A percentile compares a stretch with the other conserved stretches of the same genome.
These are phyloP conservation scores for Borovskyia barvae DNA, from an alignment of 208 protist genomes.

Conservation along the genomic window DNA sequence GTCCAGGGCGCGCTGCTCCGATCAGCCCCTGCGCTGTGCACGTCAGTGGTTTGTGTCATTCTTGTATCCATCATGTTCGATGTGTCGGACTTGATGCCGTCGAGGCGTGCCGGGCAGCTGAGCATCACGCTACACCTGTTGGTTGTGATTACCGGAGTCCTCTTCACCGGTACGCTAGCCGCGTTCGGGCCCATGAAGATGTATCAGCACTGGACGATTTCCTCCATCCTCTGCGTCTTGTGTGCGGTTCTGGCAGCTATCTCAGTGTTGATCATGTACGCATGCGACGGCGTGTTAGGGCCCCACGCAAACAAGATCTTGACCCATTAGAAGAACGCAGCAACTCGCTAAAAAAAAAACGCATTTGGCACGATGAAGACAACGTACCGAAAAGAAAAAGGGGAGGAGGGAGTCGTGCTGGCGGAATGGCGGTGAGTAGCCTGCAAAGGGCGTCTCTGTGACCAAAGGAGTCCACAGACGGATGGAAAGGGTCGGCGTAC, in stretches of 20 bases:
- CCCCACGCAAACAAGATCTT: constrained; percentile 21
- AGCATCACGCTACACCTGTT: constrained; percentile 42
- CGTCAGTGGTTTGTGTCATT: constrained; percentile 28
- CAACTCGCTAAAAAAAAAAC: too few relatives aligned
- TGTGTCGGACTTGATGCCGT: constrained; percentile 29
- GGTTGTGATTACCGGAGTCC: constrained; percentile 25
- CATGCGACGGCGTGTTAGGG: constrained; percentile 20
- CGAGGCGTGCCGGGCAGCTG: constrained; percentile 30
- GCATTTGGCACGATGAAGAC: too few relatives aligned
- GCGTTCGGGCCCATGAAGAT: constrained; percentile 31
- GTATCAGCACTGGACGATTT: constrained; percentile 46
- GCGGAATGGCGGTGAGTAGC: not conserved
- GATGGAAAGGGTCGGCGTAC: too few relatives aligned
- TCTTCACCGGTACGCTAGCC: constrained; percentile 31
- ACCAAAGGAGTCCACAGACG: too few relatives aligned
- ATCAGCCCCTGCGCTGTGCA: constrained; percentile 35
- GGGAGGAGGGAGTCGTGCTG: too few relatives aligned
- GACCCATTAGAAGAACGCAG: constrained; percentile 1
- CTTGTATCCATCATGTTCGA: constrained; percentile 36
- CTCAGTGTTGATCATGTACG: constrained; percentile 26
- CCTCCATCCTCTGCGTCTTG: constrained; percentile 24
- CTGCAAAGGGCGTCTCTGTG: not conserved
- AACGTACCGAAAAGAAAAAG: too few relatives aligned
- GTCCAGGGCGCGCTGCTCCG: constrained; percentile 38
- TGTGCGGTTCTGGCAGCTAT: constrained; percentile 21